Conservation (phyloP, 768 basidiomycete species). For the Lactifluus echinatus region DNA sequence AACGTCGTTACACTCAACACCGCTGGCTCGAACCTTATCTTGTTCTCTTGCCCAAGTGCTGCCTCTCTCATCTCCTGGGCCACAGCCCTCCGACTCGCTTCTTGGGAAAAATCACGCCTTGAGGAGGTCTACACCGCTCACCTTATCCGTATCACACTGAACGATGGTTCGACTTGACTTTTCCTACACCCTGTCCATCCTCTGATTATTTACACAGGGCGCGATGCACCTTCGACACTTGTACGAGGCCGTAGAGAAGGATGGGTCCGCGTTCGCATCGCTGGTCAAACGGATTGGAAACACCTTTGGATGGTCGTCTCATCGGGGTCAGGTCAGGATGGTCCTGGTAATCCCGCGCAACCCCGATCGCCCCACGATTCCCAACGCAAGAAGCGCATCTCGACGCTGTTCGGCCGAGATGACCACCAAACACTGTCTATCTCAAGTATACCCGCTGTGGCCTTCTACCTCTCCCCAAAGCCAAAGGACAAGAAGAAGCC, state of each 20-base stretch:
- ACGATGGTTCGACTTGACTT: constrained; percentile 31
- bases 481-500: constrained; percentile 68
- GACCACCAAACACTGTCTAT: constrained; percentile 27
- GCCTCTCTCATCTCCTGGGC: constrained; percentile 79
- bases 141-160: constrained; percentile 71
- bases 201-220: constrained; percentile 26
- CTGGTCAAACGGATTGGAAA: constrained; percentile 99
- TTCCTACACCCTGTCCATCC: not conserved
- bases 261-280: constrained; percentile 81
- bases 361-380: constrained; percentile 22
- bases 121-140: constrained; percentile 98
- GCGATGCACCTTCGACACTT: constrained; percentile 53
- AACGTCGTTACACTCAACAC: constrained; percentile 91
- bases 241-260: constrained; percentile 76
- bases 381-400: constrained; percentile 49
- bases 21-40: constrained; percentile 80
- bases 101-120: constrained; percentile 92
- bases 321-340: constrained; percentile 32
- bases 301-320: constrained; percentile 75
- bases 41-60: constrained; percentile 79
- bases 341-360: constrained; percentile 21
- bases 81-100: constrained; percentile 77
- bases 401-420: constrained; percentile 52
- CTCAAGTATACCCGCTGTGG: constrained; percentile 33
- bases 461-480: constrained; percentile 56